Base-by-base conservation (phyloP, 2,329 filamentous ascomycete genomes). In the Graphiopsis chlorocephala region DNA sequence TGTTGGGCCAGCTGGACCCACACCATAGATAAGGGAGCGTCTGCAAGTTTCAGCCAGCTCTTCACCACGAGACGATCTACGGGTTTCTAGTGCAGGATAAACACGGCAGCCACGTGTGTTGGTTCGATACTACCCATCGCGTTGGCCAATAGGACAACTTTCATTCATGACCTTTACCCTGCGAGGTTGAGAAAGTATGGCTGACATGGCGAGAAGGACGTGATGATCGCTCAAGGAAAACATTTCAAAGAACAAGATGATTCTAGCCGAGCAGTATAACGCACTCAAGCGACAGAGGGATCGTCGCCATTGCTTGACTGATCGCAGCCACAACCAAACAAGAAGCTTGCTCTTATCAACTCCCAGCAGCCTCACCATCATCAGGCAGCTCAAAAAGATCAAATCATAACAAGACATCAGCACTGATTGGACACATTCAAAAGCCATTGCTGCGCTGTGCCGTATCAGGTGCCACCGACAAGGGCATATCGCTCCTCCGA, bases 11-110 rank as follows among this genome's bases (percentile, higher is more conserved):
- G 29, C 59, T 35, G 31, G 60, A 62, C 60, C 60, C 60, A 62
- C 60, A 62, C 20, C 33, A 62, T 45, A 62, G 60, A 62, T 62
- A 62, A 62, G 60, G 25, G 31, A 53, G 48, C 31, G 31, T 38
- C 60, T 55, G 59, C 59, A 45, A 61, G 42, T 60, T 29, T 47
- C 57, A 60, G 38, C 38, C 53, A 45, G 12, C n/a, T 45, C 38
- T 45, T 20, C 38, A 45, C 38, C 38, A 45, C 38, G 38, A 3
- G 38, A 45, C 12, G 38, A 45, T 45, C n/a, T 20, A n/a, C 23
- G 38, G 38, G 38, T n/a, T 2, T 45, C 23, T 45, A 45, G 38
- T n/a, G 5, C 10, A 45, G 23, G n/a, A 8, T 20, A 45, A 45
- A 20, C n/a, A 45, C 17, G 8, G 7, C 12, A 58, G 23, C 26